phyloP scores from a whole-genome alignment of 306 rosid genomes.

The Rosa chinensis region DNA sequence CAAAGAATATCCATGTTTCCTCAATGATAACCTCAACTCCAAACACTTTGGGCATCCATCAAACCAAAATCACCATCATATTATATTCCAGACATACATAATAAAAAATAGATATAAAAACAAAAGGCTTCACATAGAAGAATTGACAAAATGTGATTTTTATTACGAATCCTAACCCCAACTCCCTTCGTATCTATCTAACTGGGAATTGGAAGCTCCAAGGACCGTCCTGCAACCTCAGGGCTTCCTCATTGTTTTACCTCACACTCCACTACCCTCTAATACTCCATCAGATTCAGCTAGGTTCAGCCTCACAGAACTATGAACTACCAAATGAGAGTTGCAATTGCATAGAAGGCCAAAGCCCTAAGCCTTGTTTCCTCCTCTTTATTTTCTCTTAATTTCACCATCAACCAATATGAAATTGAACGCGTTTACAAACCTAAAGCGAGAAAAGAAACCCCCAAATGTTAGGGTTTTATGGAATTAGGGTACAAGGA shows the following conservation, averaged over 20 bases:
- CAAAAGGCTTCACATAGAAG: neutral
- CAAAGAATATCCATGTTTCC: neutral
- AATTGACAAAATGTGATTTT: neutral
- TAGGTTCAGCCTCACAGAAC: neutral
- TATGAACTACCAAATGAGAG: neutral
- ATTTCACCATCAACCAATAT: neutral
- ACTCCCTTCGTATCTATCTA: neutral
- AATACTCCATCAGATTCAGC: neutral
- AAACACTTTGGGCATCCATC: neutral
- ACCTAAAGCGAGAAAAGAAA: neutral
- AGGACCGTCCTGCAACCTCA: neutral
- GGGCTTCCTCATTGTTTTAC: neutral
- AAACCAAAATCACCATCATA: neutral
- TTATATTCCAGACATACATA: neutral
- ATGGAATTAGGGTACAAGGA: neutral
- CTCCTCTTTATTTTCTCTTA: neutral
- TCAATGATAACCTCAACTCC: neutral
- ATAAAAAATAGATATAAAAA: neutral
- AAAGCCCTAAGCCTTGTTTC: neutral
- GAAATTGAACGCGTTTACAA: neutral
- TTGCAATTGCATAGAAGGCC: neutral
- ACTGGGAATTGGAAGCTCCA: neutral
- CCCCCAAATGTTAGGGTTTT: conserved; percentile 25
- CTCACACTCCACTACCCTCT: neutral
- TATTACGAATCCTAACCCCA: neutral